These are phyloP conservation scores for Trypanosoma lewisi DNA, from an alignment of 208 protist genomes.

Conservation along the genomic window DNA sequence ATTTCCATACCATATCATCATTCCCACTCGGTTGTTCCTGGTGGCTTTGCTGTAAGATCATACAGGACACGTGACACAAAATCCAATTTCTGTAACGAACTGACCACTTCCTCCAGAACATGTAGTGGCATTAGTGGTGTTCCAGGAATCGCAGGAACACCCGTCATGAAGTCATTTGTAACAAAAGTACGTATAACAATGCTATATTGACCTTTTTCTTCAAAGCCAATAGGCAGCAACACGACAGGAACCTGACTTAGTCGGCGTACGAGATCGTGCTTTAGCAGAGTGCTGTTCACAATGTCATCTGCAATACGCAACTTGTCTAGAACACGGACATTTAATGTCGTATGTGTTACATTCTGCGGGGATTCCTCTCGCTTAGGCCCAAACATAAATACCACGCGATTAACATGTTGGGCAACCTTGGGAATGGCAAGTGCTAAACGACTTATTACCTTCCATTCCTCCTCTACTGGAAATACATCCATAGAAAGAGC, in stretches of 20 bases:
- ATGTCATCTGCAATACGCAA: slow-evolving; percentile 88
- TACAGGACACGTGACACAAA: slow-evolving; percentile 93
- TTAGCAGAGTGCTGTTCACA: slow-evolving; percentile 78
- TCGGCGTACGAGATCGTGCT: slow-evolving; percentile 75
- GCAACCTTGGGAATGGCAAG: slow-evolving; percentile 88
- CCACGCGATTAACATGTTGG: slow-evolving; percentile 93
- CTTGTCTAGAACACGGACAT: slow-evolving; percentile 76
- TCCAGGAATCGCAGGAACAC: slow-evolving; percentile 85
- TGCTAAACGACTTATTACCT: slow-evolving; percentile 66
- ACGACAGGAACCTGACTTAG: slow-evolving; percentile 95
- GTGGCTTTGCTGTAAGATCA: slow-evolving; percentile 97
- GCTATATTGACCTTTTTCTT: slow-evolving; percentile 42
- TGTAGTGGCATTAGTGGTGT: slow-evolving; percentile 77
- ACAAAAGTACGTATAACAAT: slow-evolving; percentile 95
- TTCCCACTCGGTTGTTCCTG: slow-evolving; percentile 98
- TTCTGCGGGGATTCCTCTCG: slow-evolving; percentile 25
- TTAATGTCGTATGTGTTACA: slow-evolving; percentile 80
- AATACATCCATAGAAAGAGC: slow-evolving; percentile 69
- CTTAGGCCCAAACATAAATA: slow-evolving; percentile 85
- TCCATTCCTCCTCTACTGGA: slow-evolving; percentile 71
- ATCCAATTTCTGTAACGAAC: slow-evolving; percentile 52
- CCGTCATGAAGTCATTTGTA: slow-evolving; percentile 97
- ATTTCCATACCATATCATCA: slow-evolving; percentile 35
- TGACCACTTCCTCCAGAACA: slow-evolving; percentile 82
- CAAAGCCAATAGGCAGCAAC: slow-evolving; percentile 90